Base-by-base conservation (phyloP, 805 yeast species). In the Candida argentea region DNA sequence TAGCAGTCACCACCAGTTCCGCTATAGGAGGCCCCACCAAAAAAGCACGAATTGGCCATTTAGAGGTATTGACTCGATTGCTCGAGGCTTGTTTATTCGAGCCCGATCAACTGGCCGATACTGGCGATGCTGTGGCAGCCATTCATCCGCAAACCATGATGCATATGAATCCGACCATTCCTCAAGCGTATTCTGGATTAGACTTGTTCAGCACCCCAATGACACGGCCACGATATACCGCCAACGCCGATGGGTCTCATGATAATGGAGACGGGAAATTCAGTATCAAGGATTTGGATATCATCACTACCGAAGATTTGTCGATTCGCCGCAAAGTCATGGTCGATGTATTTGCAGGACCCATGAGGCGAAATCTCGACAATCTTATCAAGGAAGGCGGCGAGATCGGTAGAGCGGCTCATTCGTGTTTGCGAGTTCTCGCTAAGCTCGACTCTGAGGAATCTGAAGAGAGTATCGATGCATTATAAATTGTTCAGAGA, bases 351-450 rank as follows among this genome's bases (percentile, higher is more conserved):
- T 79, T 75, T 42, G 42, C 54, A 24, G 49, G 50, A 2, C 70
- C 70, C 7, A 57, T 82, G 27, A 31, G 42, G 13, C 62, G 56
- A 26, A 78, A 82, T 20, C 56, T 78, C 14, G 57, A 52, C 1
- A 57, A 57, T 22, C 42, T 72, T 18, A 50, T 73, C 6, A 73
- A 72, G 40, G 91, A 81, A 38, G 93, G 85, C 8, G 87, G 87
- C 1, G 83, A 76, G 26, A 55, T 67, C 12, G 86, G 86, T 3
- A 66, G 74, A 35, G 66, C 58, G 33, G 61, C 64, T 14, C 48
- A 49, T 26, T 38, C 42, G 9, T 47, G 59, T 37, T 20, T 50
- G 22, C 40, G 20, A 14, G 13, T 39, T 10, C 16, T 37, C 31
- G 36, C 35, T 16, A 26, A 26, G 20, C 28, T 38, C 20, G 22